Evolutionary conservation across 306 rosid species (phyloP).

Genomic region (Fragaria iinumae): DNA sequence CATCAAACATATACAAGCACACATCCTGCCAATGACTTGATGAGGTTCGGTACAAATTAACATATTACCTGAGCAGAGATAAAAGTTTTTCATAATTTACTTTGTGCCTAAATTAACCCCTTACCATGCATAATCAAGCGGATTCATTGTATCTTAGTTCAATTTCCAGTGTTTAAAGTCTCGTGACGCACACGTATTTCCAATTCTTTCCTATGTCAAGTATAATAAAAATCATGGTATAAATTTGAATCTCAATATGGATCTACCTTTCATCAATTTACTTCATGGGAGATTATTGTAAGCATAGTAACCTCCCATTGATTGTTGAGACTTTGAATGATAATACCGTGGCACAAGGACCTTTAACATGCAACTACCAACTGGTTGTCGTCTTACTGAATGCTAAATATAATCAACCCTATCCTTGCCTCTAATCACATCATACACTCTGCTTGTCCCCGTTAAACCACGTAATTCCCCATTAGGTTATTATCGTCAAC

Average conservation of each 20-base stretch:
- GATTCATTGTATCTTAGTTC: no score
- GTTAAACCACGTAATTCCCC: background rate
- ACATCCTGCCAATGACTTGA: background rate
- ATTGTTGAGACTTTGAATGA: background rate
- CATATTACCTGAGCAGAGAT: background rate
- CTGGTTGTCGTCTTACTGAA: background rate
- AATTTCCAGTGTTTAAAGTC: no score
- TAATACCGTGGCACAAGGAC: background rate
- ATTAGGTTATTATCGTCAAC: background rate
- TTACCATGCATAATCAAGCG: no score
- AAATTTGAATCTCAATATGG: no score
- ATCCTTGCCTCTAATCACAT: background rate
- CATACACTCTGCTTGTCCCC: background rate
- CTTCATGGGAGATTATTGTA: background rate
- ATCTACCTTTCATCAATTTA: background rate
- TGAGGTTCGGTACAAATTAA: background rate
- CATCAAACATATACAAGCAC: background rate
- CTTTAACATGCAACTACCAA: slow-evolving; percentile 1
- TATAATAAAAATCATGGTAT: no score
- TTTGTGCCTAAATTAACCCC: background rate
- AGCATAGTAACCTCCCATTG: background rate
- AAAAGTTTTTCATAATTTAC: background rate
- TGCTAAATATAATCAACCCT: background rate
- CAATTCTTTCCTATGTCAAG: no score
- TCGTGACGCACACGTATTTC: no score